Conservation (phyloP, 2,329 filamentous ascomycete genomes). For the Lasiodiplodia sp. region DNA sequence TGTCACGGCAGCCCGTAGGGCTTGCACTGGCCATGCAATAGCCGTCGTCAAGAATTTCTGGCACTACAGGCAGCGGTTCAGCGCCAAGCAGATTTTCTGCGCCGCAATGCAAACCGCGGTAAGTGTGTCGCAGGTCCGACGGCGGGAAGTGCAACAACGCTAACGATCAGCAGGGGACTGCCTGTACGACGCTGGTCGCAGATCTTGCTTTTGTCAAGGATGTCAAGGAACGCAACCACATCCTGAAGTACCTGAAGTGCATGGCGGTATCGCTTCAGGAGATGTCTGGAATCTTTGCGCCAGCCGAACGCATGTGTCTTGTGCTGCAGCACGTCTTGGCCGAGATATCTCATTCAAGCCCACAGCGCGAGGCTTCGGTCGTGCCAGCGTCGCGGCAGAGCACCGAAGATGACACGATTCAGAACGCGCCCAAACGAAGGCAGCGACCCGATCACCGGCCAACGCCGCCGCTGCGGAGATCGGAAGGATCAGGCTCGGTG, state of each 20-base stretch:
- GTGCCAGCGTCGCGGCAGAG: constrained; percentile 11
- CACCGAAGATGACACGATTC: not conserved
- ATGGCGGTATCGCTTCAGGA: constrained; percentile 60
- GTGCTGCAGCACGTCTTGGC: constrained; percentile 62
- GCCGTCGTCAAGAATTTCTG: constrained; percentile 62
- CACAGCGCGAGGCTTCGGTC: constrained; percentile 34
- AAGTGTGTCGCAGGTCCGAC: constrained; percentile 29
- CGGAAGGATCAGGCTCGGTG: constrained; percentile 1
- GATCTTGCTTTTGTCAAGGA: constrained; percentile 52
- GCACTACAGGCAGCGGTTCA: constrained; percentile 62
- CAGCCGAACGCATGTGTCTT: constrained; percentile 61
- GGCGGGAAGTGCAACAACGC: constrained; percentile 5
- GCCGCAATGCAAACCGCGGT: constrained; percentile 61
- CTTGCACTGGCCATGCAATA: constrained; percentile 64
- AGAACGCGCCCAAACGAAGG: constrained; percentile 4
- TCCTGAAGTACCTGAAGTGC: constrained; percentile 61
- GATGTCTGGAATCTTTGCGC: constrained; percentile 62
- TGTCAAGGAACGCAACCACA: constrained; percentile 47
- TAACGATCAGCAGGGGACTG: constrained; percentile 53
- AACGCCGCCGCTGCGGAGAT: constrained; percentile 7
- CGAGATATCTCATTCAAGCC: constrained; percentile 46
- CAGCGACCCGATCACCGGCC: constrained; percentile 19
- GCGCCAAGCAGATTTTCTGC: constrained; percentile 59
- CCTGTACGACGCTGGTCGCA: constrained; percentile 62
- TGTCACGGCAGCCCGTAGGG: constrained; percentile 57